Evolutionary conservation across 2,329 filamentous ascomycete genomes (phyloP).

Genomic region (Fusarium sacchari): DNA sequence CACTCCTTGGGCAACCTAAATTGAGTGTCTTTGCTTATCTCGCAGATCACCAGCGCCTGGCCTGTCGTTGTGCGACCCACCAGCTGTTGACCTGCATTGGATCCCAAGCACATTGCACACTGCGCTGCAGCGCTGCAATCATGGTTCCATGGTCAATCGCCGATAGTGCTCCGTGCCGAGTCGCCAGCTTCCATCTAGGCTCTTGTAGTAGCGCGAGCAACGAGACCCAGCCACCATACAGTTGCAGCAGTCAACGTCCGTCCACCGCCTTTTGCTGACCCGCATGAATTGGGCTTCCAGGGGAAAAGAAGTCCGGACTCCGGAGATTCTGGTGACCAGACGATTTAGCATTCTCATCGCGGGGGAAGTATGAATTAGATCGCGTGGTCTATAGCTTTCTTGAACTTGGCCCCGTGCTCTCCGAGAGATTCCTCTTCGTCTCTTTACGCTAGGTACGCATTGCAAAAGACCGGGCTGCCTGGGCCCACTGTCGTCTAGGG

Average conservation of each 20-base stretch:
- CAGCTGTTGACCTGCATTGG: constrained; percentile 28
- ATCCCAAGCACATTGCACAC: constrained; percentile 1
- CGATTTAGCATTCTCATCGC: constrained; percentile 1
- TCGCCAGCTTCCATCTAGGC: constrained; percentile 19
- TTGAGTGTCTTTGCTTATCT: constrained; percentile 33
- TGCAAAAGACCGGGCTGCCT: constrained; percentile 28
- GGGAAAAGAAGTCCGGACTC: neutral
- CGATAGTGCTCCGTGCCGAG: constrained; percentile 32
- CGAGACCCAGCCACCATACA: constrained; percentile 7
- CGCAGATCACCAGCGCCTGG: constrained; percentile 25
- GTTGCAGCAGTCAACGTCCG: constrained; percentile 8
- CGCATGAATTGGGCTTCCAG: neutral
- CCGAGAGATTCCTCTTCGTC: constrained; percentile 5
- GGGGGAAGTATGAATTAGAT: constrained; percentile 7
- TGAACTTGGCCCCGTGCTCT: constrained; percentile 17
- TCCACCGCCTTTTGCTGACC: constrained; percentile 36
- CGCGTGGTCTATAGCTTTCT: constrained; percentile 14
- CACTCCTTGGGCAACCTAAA: neutral
- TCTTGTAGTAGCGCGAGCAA: constrained; percentile 22
- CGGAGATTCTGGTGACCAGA: neutral
- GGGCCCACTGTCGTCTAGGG: constrained; percentile 9
- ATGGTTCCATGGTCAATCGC: constrained; percentile 38
- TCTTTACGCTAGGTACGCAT: constrained; percentile 16
- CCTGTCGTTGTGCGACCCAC: constrained; percentile 26
- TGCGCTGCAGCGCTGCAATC: constrained; percentile 18